Evolutionary conservation across 2,329 filamentous ascomycete genomes (phyloP), one percentile per base, ranked within the genome.

Genomic region (Harringtonia lauricola): DNA sequence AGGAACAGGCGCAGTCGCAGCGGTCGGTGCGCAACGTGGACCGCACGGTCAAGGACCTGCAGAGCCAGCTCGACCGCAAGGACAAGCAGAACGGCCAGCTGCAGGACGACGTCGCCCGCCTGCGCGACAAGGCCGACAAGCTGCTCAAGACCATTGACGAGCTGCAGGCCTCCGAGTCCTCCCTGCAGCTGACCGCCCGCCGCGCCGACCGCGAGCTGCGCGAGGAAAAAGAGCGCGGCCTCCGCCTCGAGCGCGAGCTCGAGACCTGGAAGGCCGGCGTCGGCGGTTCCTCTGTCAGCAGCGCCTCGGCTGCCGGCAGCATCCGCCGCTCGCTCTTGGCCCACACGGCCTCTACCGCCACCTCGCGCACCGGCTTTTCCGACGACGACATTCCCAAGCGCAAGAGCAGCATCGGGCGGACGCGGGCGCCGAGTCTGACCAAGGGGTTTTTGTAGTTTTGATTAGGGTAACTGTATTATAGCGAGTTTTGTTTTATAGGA

Each of bases 131-230:
- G 69, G 78, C 88, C 49, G 86, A 92, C 51, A 87, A 88, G 58
- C 79, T 96, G 6, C 81, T 98, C 41, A 74, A 81, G 57, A 87
- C 86, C 2, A 95, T 98, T 54, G 90, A 96, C 58, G 90, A 96
- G 59, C 77, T 98, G 29, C 90, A 98, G 61, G 80, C 85, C 14
- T 84, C 80, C 14, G 90, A 96, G 62, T 88, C 85, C 19, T 71
- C 79, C 12, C 82, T 81, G 38, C 87, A 95, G 60, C 74, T 96
- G 35, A 74, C 81, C 22, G 82, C 86, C 22, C 83, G 90, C 45
- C 81, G 90, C 36, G 87, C 87, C 15, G 90, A 98, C 62, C 79
- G 90, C 36, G 90, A 96, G 56, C 72, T 95, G 15, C 76, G 87
- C 8, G 87, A 95, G 61, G 90, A 95, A 63, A 79, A 76, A 49